These are phyloP conservation scores for Aspergillus amoenus DNA, from an alignment of 2,329 filamentous ascomycete genomes.

Conservation along the genomic window DNA sequence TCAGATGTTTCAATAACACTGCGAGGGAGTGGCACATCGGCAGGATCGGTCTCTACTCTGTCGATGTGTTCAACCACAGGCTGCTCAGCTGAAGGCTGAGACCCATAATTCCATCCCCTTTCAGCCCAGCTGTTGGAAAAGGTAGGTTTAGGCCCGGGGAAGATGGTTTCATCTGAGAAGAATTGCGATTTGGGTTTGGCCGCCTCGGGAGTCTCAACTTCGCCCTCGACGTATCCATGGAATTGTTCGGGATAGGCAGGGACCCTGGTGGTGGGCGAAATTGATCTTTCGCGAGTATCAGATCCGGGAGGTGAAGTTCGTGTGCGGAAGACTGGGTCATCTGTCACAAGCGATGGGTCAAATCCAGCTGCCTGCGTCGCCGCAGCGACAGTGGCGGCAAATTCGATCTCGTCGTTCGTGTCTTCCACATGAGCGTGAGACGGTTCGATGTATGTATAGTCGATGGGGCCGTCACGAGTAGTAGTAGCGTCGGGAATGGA, in stretches of 20 bases:
- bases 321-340: constrained; percentile 62
- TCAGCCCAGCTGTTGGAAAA: background rate
- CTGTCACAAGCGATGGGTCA: constrained; percentile 67
- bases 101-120: constrained; percentile 15
- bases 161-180: constrained; percentile 19
- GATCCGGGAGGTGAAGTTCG: constrained; percentile 65
- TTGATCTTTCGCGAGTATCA: constrained; percentile 55
- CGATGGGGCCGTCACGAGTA: constrained; percentile 3
- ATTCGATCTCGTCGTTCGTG: constrained; percentile 62
- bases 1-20: background rate
- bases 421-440: constrained; percentile 11
- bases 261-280: constrained; percentile 52
- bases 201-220: constrained; percentile 44
- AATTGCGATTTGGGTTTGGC: constrained; percentile 7
- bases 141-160: constrained; percentile 22
- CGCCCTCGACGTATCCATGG: constrained; percentile 50
- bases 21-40: background rate
- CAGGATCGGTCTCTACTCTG: background rate
- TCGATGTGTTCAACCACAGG: background rate
- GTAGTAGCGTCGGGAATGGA: background rate
- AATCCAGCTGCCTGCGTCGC: constrained; percentile 69
- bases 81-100: background rate
- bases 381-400: constrained; percentile 68
- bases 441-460: constrained; percentile 11
- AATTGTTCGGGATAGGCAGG: constrained; percentile 43